Base-by-base conservation (phyloP, 1,284 basidiomycete genomes). In the Marasmius fiardii region DNA sequence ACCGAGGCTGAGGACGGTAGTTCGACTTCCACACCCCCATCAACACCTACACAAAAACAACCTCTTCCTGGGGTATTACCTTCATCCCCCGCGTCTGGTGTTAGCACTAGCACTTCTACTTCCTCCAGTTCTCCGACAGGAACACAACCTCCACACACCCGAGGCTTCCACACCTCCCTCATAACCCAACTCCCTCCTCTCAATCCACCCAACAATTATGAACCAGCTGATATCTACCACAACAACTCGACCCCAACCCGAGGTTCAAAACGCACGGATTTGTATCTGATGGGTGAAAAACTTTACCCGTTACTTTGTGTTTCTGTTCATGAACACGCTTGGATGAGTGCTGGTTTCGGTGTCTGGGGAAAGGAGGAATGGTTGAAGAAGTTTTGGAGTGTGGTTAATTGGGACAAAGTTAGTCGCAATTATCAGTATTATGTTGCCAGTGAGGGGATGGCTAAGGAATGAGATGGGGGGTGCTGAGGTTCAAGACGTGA, bases 361-460 rank as follows among this genome's bases (percentile, higher is more conserved):
- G 85, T 99, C 16, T 96, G 93, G 92, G 94, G 93, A 41, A 94
- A 93, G 74, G 92, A 94, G 68, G 80, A 85, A 67, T 99, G 96
- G 78, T 74, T 97, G 64, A 85, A 82, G 65, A 82, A 90, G 66
- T 98, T 97, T 78, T 98, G 94, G 91, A 80, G 80, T 35, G 89
- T 87, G 50, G 71, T 99, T 58, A 82, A 99, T 73, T 99, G 96
- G 96, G 69, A 75, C 52, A 85, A 82, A 67, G 83, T 92, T 57
- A 75, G 74, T 65, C 59, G 68, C 12, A 60, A 65, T 31, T 74
- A 58, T 51, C 28, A 20, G 11, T 28, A 49, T 35, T 58, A 52
- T 33, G 24, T 14, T 21, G 41, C 54, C 41, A 49, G 26, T n/a
- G 47, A 49, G 47, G 47, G 48, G 43, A 55, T 31, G 31, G 28